phyloP scores from a whole-genome alignment of 1,139 yeast species.

The Debaryomyces udenii region DNA sequence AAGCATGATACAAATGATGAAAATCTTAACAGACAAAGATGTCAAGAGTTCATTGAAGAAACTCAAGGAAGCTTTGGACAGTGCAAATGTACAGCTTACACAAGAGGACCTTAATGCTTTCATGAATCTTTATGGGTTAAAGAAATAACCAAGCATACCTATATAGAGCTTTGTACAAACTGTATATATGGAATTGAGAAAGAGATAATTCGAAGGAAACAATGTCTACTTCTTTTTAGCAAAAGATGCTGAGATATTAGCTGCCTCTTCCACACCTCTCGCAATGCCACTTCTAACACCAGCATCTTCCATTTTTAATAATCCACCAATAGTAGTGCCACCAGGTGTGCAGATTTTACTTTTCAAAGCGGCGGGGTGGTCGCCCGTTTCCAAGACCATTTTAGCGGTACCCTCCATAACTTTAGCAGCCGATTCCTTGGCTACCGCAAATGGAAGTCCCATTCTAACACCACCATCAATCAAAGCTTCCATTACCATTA shows the following conservation, averaged over 20 bases:
- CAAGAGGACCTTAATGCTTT: conserved; percentile 40
- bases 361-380: conserved; percentile 89
- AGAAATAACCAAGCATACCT: conserved; percentile 14
- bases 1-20: conserved; percentile 40
- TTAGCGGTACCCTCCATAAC: conserved; percentile 96
- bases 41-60: conserved; percentile 34
- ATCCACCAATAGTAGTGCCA: conserved; percentile 96
- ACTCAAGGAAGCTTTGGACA: conserved; percentile 37
- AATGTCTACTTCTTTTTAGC: conserved; percentile 57
- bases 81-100: conserved; percentile 33
- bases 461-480: conserved; percentile 93
- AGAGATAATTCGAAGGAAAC: not conserved
- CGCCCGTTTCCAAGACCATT: conserved; percentile 83
- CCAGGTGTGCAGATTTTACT: conserved; percentile 96
- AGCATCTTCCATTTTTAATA: conserved; percentile 87
- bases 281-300: conserved; percentile 88
- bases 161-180: conserved; percentile 3
- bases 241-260: conserved; percentile 76
- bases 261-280: conserved; percentile 88
- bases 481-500: conserved; percentile 86
- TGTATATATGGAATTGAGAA: conserved; percentile 5
- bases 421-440: conserved; percentile 89
- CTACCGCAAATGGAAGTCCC: conserved; percentile 89
- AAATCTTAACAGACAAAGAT: conserved; percentile 41
- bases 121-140: conserved; percentile 24